These are phyloP conservation scores for Stephania yunnanensis DNA, from an alignment of 164 flowering plant genomes.

Conservation along the genomic window DNA sequence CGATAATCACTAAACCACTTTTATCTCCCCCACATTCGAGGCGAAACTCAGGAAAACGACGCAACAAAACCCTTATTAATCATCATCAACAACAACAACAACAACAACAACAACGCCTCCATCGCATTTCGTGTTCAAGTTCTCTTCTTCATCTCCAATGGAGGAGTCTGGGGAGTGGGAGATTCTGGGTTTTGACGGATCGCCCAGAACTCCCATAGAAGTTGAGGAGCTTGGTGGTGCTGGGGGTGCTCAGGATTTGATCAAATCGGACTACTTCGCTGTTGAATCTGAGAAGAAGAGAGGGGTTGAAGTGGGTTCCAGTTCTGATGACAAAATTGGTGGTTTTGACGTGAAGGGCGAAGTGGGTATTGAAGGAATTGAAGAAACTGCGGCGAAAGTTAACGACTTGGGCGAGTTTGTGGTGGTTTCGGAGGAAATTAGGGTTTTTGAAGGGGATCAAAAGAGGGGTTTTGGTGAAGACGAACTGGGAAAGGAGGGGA, in stretches of 20 bases:
- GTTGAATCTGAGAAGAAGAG: slow-evolving; percentile 33
- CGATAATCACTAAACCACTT: neutral
- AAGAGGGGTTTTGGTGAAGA: neutral
- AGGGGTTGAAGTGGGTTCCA: slow-evolving; percentile 22
- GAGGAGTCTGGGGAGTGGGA: slow-evolving; percentile 50
- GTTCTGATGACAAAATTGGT: slow-evolving; percentile 24
- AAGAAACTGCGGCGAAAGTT: slow-evolving; percentile 24
- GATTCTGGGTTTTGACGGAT: slow-evolving; percentile 27
- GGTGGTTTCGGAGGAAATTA: neutral
- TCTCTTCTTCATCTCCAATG: neutral
- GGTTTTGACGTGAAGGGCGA: slow-evolving; percentile 26
- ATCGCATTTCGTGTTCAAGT: too few species aligned
- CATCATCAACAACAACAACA: neutral
- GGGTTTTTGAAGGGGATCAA: neutral
- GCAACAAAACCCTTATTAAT: neutral
- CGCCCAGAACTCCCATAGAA: slow-evolving; percentile 14
- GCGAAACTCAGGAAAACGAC: neutral
- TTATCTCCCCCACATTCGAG: neutral
- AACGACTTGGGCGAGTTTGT: too few species aligned
- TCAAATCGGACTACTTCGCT: slow-evolving; percentile 63
- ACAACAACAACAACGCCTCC: neutral
- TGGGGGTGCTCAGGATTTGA: slow-evolving; percentile 31
- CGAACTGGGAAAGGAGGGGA: neutral
- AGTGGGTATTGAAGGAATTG: slow-evolving; percentile 27
- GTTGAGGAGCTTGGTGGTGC: slow-evolving; percentile 33